A percentile compares a stretch with the other conserved stretches of the same genome.
Evolutionary conservation across 1,284 basidiomycete genomes (phyloP).

Genomic region (Pulchroboletus neoregius): DNA sequence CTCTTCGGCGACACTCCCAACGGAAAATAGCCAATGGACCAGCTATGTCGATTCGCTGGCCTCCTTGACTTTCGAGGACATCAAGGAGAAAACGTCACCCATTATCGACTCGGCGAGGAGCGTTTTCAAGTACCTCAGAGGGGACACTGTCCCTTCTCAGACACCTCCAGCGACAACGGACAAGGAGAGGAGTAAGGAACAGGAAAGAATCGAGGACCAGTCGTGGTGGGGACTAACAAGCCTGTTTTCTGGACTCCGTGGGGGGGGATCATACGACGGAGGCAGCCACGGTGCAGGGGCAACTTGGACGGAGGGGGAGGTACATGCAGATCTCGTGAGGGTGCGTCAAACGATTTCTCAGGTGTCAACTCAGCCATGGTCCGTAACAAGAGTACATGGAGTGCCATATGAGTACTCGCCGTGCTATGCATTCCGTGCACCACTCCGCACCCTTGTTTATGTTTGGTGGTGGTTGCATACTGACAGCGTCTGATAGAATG

Average conservation of each 20-base stretch:
- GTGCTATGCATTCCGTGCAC: slow-evolving; percentile 1
- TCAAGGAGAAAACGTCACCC: slow-evolving; percentile 34
- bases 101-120: slow-evolving; percentile 46
- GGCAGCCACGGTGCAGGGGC: slow-evolving; percentile 35
- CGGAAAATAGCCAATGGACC: slow-evolving; percentile 16
- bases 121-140: slow-evolving; percentile 67
- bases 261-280: slow-evolving; percentile 37
- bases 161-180: slow-evolving; percentile 23
- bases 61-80: slow-evolving; percentile 53
- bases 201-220: slow-evolving; percentile 37
- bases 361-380: background rate
- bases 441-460: slow-evolving; percentile 1
- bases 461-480: slow-evolving; percentile 6
- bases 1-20: slow-evolving; percentile 33
- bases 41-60: slow-evolving; percentile 35
- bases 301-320: slow-evolving; percentile 69
- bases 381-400: slow-evolving; percentile 2
- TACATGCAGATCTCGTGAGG: slow-evolving; percentile 71
- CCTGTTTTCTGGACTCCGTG: slow-evolving; percentile 64
- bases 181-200: slow-evolving; percentile 30
- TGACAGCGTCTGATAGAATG: slow-evolving; percentile 47
- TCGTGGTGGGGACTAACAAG: slow-evolving; percentile 57
- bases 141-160: slow-evolving; percentile 44
- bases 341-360: slow-evolving; percentile 39
- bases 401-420: slow-evolving; percentile 2